Percentiles rank a stretch among this genome's conserved stretches.
Conservation (phyloP, 768 basidiomycete genomes). For the Coprinopsis marcescibilis region DNA sequence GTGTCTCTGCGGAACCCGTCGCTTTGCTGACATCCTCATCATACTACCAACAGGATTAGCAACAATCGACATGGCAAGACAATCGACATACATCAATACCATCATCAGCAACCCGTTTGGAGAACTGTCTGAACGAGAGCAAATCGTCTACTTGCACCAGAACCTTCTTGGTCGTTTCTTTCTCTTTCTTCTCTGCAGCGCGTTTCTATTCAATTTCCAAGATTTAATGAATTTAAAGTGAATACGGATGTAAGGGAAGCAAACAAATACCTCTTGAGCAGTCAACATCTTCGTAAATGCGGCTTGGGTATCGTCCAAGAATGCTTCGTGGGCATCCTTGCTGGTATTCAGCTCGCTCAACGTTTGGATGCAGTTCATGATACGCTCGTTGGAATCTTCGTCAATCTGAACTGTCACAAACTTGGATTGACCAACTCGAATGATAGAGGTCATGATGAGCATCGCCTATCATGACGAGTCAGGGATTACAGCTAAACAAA, state of each 20-base stretch:
- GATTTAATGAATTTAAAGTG: background rate
- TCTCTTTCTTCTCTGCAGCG: conserved; percentile 84
- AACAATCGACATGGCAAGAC: conserved; percentile 4
- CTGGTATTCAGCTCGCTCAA: conserved; percentile 71
- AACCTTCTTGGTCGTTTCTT: conserved; percentile 58
- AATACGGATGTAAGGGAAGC: background rate
- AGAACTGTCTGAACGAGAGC: conserved; percentile 89
- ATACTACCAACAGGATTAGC: conserved; percentile 53
- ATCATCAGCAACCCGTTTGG: conserved; percentile 83
- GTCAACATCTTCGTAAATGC: conserved; percentile 95
- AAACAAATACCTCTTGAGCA: conserved; percentile 72
- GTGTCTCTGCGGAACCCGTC: conserved; percentile 76
- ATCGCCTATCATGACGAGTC: conserved; percentile 54
- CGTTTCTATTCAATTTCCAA: conserved; percentile 53
- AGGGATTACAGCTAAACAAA: background rate
- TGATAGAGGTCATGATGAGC: conserved; percentile 96
- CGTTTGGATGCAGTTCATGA: conserved; percentile 93
- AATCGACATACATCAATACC: conserved; percentile 54
- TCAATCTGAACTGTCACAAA: conserved; percentile 94
- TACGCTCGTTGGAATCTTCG: conserved; percentile 94
- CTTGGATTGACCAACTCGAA: conserved; percentile 96
- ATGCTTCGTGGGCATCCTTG: conserved; percentile 58
- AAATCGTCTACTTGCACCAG: conserved; percentile 93
- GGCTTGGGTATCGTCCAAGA: conserved; percentile 80
- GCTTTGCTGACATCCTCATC: conserved; percentile 86